Evolutionary conservation across 2,329 filamentous ascomycete species (phyloP).

Genomic region (Fusarium odoratissimum): DNA sequence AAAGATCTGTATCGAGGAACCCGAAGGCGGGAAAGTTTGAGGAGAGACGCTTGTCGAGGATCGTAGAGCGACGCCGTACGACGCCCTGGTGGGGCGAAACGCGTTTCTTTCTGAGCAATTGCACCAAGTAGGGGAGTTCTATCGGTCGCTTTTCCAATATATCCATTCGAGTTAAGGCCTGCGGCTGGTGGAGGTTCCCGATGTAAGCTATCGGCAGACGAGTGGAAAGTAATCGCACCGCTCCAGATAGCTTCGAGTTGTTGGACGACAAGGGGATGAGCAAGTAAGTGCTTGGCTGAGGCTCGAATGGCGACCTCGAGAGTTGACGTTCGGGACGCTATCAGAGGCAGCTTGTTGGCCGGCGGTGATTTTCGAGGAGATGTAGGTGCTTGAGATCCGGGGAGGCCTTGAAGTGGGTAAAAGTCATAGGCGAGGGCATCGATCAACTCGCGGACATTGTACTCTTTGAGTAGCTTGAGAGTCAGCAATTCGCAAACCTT

Average conservation of each 20-base stretch:
- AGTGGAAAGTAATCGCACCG: conserved; percentile 94
- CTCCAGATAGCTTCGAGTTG: conserved; percentile 98
- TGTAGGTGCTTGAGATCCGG: conserved; percentile 56
- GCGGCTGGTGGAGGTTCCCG: conserved; percentile 57
- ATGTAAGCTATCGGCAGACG: conserved; percentile 85
- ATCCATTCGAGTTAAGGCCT: conserved; percentile 42
- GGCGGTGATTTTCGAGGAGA: conserved; percentile 49
- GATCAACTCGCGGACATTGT: conserved; percentile 87
- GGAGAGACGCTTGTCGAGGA: conserved; percentile 86
- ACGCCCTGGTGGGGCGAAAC: conserved; percentile 60
- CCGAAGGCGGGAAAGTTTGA: conserved; percentile 90
- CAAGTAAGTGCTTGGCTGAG: conserved; percentile 90
- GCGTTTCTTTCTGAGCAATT: conserved; percentile 46
- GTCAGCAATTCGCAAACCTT: conserved; percentile 91
- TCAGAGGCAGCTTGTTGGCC: conserved; percentile 60
- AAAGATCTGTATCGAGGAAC: conserved; percentile 94
- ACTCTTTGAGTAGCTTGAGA: conserved; percentile 90
- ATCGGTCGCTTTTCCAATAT: conserved; percentile 53
- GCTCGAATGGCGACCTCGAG: conserved; percentile 93
- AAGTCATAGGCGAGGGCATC: conserved; percentile 96
- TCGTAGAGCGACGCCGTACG: conserved; percentile 90
- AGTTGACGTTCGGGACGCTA: conserved; percentile 83
- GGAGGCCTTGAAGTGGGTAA: conserved; percentile 86
- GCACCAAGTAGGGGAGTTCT: conserved; percentile 64
- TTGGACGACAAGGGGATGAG: conserved; percentile 91